Percentiles rank a stretch among this genome's conserved stretches.
Conservation (phyloP, 2,329 filamentous ascomycete genomes). For the Pseudonectria foliicola region DNA sequence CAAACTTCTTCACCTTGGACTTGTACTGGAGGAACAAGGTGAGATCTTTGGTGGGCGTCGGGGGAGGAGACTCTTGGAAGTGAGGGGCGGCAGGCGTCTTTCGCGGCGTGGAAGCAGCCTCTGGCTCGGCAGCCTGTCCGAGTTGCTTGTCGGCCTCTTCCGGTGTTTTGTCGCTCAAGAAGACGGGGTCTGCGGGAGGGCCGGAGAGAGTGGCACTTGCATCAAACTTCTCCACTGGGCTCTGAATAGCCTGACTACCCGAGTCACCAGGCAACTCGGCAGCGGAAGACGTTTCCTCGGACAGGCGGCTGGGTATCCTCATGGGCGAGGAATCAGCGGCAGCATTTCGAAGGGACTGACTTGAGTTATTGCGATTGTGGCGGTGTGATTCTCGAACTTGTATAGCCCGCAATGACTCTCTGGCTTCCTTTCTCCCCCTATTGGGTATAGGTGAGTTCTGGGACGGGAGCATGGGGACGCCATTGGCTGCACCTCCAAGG, state of each 20-base stretch:
- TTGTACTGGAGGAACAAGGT: conserved; percentile 96
- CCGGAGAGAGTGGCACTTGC: conserved; percentile 54
- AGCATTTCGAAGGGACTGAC: conserved; percentile 31
- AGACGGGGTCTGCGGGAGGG: conserved; percentile 44
- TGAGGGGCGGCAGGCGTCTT: conserved; percentile 40
- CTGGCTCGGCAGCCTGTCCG: conserved; percentile 11
- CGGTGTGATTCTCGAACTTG: conserved; percentile 46
- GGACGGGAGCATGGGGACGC: conserved; percentile 77
- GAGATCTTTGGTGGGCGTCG: conserved; percentile 68
- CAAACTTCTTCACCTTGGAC: conserved; percentile 93
- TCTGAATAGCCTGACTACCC: conserved; percentile 40
- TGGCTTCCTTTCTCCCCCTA: conserved; percentile 66
- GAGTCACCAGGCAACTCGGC: conserved; percentile 16
- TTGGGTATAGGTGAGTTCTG: conserved; percentile 82
- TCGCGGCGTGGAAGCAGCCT: conserved; percentile 28
- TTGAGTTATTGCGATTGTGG: conserved; percentile 43
- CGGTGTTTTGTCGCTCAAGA: conserved; percentile 10
- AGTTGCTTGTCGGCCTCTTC: conserved; percentile 6
- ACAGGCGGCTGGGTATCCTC: conserved; percentile 52
- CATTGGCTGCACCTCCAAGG: conserved; percentile 70
- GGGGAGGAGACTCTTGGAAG: conserved; percentile 58
- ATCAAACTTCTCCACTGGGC: conserved; percentile 58
- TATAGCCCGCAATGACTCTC: conserved; percentile 73
- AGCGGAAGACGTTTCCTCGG: conserved; percentile 49
- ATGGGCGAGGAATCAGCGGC: conserved; percentile 54